These are phyloP conservation scores for Solanum peruvianum DNA, from an alignment of 257 asterid species.

Conservation along the genomic window DNA sequence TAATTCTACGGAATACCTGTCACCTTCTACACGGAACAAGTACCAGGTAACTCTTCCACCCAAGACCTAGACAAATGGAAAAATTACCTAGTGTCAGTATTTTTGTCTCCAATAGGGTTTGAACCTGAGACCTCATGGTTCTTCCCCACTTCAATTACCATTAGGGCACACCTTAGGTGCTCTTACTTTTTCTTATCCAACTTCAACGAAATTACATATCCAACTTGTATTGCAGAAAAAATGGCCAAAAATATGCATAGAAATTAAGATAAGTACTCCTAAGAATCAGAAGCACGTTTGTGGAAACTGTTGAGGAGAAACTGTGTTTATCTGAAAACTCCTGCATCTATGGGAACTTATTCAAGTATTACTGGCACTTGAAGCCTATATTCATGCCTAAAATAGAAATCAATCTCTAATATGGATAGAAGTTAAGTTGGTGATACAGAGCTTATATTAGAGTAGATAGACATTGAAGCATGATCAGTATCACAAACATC, in stretches of 20 bases:
- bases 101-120: not conserved
- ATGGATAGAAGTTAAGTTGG: not conserved
- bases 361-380: not conserved
- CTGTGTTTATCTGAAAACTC: not conserved
- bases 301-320: not conserved
- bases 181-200: not conserved
- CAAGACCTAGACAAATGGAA: not conserved
- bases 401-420: not conserved
- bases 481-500: not conserved
- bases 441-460: not conserved
- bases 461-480: not conserved
- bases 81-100: not conserved
- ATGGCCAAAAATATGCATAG: not conserved
- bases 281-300: not conserved
- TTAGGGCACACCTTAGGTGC: not conserved
- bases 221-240: not conserved
- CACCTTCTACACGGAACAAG: not conserved
- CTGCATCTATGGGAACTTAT: not conserved
- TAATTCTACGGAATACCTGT: not conserved
- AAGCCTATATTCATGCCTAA: not conserved
- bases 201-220: not conserved
- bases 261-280: not conserved
- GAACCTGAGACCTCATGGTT: not conserved
- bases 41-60: not conserved
- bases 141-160: not conserved